Base-by-base conservation (phyloP, 1,284 basidiomycete genomes). In the Puccinia novopanici region DNA sequence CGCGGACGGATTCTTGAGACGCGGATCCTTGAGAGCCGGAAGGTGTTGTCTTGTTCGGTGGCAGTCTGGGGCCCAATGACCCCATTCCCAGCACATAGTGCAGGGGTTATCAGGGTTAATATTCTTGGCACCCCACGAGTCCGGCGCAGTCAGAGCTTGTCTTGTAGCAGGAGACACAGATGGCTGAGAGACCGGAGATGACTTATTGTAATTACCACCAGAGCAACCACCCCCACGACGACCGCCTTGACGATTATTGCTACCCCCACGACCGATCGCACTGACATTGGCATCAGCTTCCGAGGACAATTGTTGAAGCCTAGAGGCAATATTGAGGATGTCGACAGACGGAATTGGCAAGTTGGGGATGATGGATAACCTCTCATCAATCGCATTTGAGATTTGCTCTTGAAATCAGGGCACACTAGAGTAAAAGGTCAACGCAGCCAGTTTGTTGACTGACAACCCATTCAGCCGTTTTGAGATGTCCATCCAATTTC, bases 51-150 rank as follows among this genome's bases (percentile, higher is more conserved):
- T 65, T 5, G 34, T 37, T 0, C 59, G 30, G 4, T 30, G 59
- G 19, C 59, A 63, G 17, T 63, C 59, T 0, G 61, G 61, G 15
- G 59, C 59, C 59, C 59, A 63, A 9, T 63, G 59, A 0, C 59
- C 59, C 59, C 59, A 63, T 12, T 65, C 40, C 40, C 61, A 42
- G 40, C 37, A 65, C 61, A 65, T 65, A 12, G 61, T 42, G 61
- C 61, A 65, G 6, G 61, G 61, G 22, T 65, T n/a, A 2, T 65
- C 61, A 0, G 9, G 3, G 5, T 37, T 65, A 0, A 65, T 30
- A 17, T 42, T 42, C 19, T 45, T 65, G 17, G 3, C 0, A 17
- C 61, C 61, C 24, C 15, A n/a, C 19, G 54, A 55, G 19, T 1
- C 54, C 24, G 54, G 12, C 45, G 1, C 8, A n/a, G n/a, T n/a